A percentile compares a stretch with the other conserved stretches of the same genome.
Evolutionary conservation across 2,329 filamentous ascomycete species (phyloP).

Genomic region (Sclerotiophoma versabilis): DNA sequence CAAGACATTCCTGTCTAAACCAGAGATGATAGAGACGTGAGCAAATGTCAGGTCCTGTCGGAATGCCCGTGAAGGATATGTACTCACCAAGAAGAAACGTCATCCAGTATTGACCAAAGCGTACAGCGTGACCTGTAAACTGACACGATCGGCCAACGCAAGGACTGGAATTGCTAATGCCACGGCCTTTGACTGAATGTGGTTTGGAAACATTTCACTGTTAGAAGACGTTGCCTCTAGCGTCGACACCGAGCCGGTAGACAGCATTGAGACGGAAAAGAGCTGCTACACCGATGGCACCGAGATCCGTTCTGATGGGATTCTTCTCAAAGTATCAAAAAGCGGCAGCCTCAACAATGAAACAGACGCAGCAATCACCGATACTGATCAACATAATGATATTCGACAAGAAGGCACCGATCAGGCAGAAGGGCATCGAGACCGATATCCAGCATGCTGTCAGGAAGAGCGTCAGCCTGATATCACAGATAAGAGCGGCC

Average conservation of each 20-base stretch:
- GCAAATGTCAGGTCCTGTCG: background rate
- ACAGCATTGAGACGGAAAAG: constrained; percentile 31
- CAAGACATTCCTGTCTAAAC: background rate
- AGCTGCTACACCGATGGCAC: constrained; percentile 7
- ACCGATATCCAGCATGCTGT: constrained; percentile 34
- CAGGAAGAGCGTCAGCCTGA: background rate
- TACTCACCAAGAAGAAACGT: constrained; percentile 39
- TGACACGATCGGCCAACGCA: constrained; percentile 13
- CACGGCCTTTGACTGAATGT: constrained; percentile 36
- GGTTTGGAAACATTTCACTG: constrained; percentile 29
- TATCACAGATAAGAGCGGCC: constrained; percentile 19
- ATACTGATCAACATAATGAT: constrained; percentile 33
- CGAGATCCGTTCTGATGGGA: background rate
- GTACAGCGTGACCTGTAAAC: constrained; percentile 36
- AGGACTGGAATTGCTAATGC: background rate
- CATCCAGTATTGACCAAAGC: constrained; percentile 44
- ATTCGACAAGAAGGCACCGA: constrained; percentile 26
- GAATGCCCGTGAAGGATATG: background rate
- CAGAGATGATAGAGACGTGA: constrained; percentile 27
- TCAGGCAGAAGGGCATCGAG: constrained; percentile 29
- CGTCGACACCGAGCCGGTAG: constrained; percentile 34
- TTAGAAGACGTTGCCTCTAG: constrained; percentile 31
- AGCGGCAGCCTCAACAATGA: constrained; percentile 31
- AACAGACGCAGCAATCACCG: constrained; percentile 28
- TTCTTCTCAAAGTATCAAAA: background rate